Base-by-base conservation (phyloP, 805 yeast species). In the Suhomyces emberorum region DNA sequence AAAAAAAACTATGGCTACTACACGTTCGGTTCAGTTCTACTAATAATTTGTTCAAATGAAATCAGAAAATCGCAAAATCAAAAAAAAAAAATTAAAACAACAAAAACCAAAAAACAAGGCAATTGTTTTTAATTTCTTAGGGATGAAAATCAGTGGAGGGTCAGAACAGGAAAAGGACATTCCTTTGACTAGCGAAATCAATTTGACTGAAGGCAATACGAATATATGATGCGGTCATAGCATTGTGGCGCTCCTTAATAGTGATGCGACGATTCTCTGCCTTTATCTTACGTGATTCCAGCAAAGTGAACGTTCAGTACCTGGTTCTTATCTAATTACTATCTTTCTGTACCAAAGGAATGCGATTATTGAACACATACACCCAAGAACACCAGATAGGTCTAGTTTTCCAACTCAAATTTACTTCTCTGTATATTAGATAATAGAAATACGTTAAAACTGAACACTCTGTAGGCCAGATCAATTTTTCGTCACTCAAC, bases 191-290 rank as follows among this genome's bases (percentile, higher is more conserved):
- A n/a, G n/a, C n/a, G n/a, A n/a, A n/a, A n/a, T n/a, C n/a, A n/a
- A n/a, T n/a, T n/a, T n/a, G n/a, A n/a, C n/a, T n/a, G n/a, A n/a
- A n/a, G n/a, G n/a, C n/a, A n/a, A n/a, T n/a, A n/a, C n/a, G n/a
- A n/a, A n/a, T n/a, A n/a, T n/a, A n/a, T n/a, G n/a, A n/a, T n/a
- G n/a, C n/a, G n/a, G n/a, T n/a, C n/a, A n/a, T n/a, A n/a, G n/a
- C n/a, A n/a, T n/a, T n/a, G n/a, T 23, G 39, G 45, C 49, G 36
- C 34, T 34, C 42, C 42, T 21, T 19, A 20, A 12, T 16, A 22
- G 34, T 30, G 47, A 26, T 34, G 47, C 47, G 47, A 43, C 47
- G 32, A 30, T 28, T 22, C 28, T 30, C n/a, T n/a, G n/a, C n/a
- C n/a, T n/a, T n/a, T n/a, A n/a, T n/a, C n/a, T n/a, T n/a, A n/a